Base-by-base conservation (phyloP, 2,329 filamentous ascomycete genomes). In the Sarocladium brachiariae region DNA sequence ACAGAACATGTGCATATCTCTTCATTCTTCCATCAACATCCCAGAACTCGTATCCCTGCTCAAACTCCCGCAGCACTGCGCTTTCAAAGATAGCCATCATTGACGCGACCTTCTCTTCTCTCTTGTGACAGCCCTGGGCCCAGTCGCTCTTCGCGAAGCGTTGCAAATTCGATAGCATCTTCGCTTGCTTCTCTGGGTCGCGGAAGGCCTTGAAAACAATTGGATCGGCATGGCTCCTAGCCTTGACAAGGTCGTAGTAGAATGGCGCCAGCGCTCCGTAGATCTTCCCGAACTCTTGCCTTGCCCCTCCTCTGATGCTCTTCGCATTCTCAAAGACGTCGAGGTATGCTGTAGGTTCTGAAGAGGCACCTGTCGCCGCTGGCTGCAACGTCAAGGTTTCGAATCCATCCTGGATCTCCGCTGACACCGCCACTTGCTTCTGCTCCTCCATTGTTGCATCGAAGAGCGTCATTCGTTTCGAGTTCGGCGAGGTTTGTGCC, bases 1-100 rank as follows among this genome's bases (percentile, higher is more conserved):
- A 83, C 51, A 99, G 71, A 14, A 99, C 90, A 58, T 89, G 83
- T 2, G 91, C 91, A 66, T 96, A 97, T 61, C 87, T 81, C 58
- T 79, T 83, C 92, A 97, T 96, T 50, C 84, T 78, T 2, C 89
- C 90, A 56, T 95, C 87, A 50, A 95, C 83, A 64, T 99, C 92
- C 70, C 86, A 87, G 38, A 83, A 84, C 64, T 93, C 89, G 57
- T 95, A 95, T 3, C 89, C 93, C 61, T 93, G 87, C 66, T 95
- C 87, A 58, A 99, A 99, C 65, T 99, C 93, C 46, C 87, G 80
- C 49, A 96, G 70, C 3, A 95, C 91, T 3, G 91, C 90, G 51
- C 85, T 90, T 68, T 97, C 92, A 60, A 99, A 99, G 53, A 93
- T 84, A 33, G 78, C 78, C 56, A 85, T 80, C 78, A 95, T 90